Base-by-base conservation (phyloP, 768 basidiomycete genomes). In the Pleurotus salmoneostramineus region DNA sequence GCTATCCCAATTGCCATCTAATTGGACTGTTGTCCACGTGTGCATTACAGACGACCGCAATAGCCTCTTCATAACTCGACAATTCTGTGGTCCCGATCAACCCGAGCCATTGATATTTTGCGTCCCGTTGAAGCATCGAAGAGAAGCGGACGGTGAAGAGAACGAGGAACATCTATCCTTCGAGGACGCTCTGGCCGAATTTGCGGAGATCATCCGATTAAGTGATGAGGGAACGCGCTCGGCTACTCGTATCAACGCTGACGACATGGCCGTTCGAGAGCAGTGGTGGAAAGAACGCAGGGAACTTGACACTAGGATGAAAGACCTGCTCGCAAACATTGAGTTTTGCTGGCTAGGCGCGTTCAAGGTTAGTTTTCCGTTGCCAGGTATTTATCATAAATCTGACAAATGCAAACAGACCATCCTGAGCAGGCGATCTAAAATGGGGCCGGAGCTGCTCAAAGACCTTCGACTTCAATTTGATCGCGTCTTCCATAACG, bases 301-400 rank as follows among this genome's bases (percentile, higher is more conserved):
- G 21, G 81, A 78, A 17, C 77, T 98, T n/a, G 95, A 98, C 65
- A 76, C 75, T 48, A 81, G 93, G 21, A 68, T 99, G 65, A 77
- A 83, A 57, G 83, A 84, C 33, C 71, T 99, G 5, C 69, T 97
- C 35, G 83, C 84, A 61, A 93, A 88, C 61, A 87, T 99, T 45
- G 97, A 98, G 68, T 95, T 91, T 64, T 94, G 91, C 66, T 98
- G 97, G 97, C 78, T 99, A 2, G 96, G 97, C 1, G 94, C 89
- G 17, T 98, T 97, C 83, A 98, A 98, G 85, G 95, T 95, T 50
- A 35, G 77, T 64, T 56, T 6, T 58, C 12, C 35, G 35, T 33
- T 50, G 50, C 32, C 3, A 33, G 11, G 4, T 5, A 27, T 27
- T 51, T 59, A 12, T 44, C 37, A 6, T 56, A 31, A 58, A 6